Percentiles rank a stretch among this genome's conserved stretches.
These are phyloP conservation scores for Rhizomucor miehei DNA, from an alignment of 371 early-diverging fungal species.

Conservation along the genomic window DNA sequence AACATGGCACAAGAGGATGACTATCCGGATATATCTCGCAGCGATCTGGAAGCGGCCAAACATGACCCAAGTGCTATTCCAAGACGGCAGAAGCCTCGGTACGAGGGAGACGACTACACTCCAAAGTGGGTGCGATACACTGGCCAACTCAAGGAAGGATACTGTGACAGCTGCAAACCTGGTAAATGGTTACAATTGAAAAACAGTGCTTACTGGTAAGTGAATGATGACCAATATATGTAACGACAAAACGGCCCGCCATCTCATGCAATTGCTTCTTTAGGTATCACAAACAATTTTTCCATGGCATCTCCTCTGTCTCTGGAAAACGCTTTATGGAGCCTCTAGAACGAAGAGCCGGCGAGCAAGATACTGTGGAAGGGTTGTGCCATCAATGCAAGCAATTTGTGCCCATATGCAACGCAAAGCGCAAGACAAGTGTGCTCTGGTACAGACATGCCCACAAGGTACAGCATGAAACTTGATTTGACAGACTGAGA, in stretches of 20 bases:
- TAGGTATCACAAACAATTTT: slow-evolving; percentile 78
- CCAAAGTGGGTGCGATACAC: slow-evolving; percentile 83
- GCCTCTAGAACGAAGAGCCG: slow-evolving; percentile 62
- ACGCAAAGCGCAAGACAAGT: slow-evolving; percentile 66
- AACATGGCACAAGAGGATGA: background rate
- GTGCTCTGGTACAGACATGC: slow-evolving; percentile 85
- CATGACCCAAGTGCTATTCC: slow-evolving; percentile 30
- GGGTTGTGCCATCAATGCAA: slow-evolving; percentile 80
- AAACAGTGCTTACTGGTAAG: slow-evolving; percentile 86
- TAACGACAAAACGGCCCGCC: too few relatives aligned
- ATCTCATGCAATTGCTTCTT: background rate
- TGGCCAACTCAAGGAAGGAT: slow-evolving; percentile 83
- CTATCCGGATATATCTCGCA: slow-evolving; percentile 2
- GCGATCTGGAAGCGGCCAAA: slow-evolving; percentile 21
- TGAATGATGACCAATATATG: too few relatives aligned
- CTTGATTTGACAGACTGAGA: background rate
- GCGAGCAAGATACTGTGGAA: slow-evolving; percentile 57
- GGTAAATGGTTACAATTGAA: slow-evolving; percentile 92
- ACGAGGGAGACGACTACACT: slow-evolving; percentile 79
- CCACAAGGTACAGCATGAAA: slow-evolving; percentile 48
- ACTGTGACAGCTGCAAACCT: slow-evolving; percentile 81
- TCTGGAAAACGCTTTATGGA: slow-evolving; percentile 72
- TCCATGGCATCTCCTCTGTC: slow-evolving; percentile 78
- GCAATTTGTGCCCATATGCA: slow-evolving; percentile 72
- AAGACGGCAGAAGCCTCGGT: slow-evolving; percentile 66